phyloP scores from a whole-genome alignment of 805 yeast genomes.

The Metschnikowia peoriensis region DNA sequence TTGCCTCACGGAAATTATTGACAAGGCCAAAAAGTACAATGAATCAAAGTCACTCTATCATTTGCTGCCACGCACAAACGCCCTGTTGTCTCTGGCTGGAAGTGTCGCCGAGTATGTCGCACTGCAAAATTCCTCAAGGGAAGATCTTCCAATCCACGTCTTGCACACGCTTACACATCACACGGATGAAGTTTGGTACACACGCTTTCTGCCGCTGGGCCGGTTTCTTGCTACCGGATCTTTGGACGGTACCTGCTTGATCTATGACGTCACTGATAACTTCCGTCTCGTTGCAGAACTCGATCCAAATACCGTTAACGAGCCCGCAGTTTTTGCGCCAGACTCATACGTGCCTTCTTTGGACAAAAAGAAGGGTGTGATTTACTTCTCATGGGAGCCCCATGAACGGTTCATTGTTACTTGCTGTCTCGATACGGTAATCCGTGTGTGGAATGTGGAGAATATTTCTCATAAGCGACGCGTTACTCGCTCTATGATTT shows the following conservation, averaged over 20 bases:
- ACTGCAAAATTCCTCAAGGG: neutral
- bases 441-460: constrained; percentile 65
- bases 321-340: constrained; percentile 27
- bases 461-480: constrained; percentile 25
- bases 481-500: constrained; percentile 26
- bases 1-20: constrained; percentile 11
- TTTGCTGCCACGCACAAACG: constrained; percentile 14
- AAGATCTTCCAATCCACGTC: constrained; percentile 46
- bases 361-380: constrained; percentile 35
- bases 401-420: constrained; percentile 65
- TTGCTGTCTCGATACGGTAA: constrained; percentile 68
- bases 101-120: neutral
- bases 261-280: constrained; percentile 60
- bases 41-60: constrained; percentile 12
- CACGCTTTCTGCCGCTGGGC: constrained; percentile 77
- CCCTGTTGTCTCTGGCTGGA: neutral
- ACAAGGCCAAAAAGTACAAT: constrained; percentile 12
- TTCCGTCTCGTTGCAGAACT: constrained; percentile 33
- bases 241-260: constrained; percentile 57
- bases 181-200: constrained; percentile 79
- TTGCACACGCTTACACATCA: constrained; percentile 51
- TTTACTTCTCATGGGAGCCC: constrained; percentile 74
- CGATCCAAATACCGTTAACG: constrained; percentile 27
- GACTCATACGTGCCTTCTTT: constrained; percentile 24
- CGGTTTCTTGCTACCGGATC: constrained; percentile 74